Base-by-base conservation (phyloP, 257 asterid genomes). In the Knoxia roxburghii region DNA sequence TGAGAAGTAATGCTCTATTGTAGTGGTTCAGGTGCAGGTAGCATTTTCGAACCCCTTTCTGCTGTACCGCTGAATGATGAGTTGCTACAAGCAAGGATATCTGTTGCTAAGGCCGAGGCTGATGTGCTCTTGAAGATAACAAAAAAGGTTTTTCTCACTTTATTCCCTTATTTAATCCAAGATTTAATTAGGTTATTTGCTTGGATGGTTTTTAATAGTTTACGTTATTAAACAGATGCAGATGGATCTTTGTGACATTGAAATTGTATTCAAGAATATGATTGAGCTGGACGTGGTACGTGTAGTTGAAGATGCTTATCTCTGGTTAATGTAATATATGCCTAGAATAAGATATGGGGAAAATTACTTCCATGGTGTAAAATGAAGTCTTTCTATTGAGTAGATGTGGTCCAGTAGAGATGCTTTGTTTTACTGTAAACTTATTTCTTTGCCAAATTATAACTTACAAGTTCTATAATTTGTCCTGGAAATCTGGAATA, bases 1-100 rank as follows among this genome's bases (percentile, higher is more conserved):
- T 73, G 70, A 73, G 69, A 35, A 55, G 63, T 59, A 67, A 77
- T 72, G 52, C 64, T 58, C 69, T 76, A 67, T 74, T 80, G 65
- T 84, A 90, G 99, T 83, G 91, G 85, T 84, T 81, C 97, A 87
- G 97, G 89, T 80, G 73, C 80, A 39, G 97, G 90, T 76, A 88
- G 82, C 76, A 75, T 85, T 55, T 67, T 90, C 2, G 99, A 94
- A 82, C 99, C 99, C 68, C 86, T 94, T 65, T 72, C 87, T 72
- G 97, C 96, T 61, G 95, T 94, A 70, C 88, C 96, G 45, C 68
- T 94, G 55, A 94, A 94, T 76, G 96, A 90, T 79, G 95, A 89
- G 80, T 82, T 94, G 84, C 95, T 86, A 76, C 92, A 75, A 76
- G 97, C 99, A 61, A 84, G 84, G 79, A 80, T 80, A 67, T 81